Percentiles rank a stretch among this genome's conserved stretches.
phyloP scores from a whole-genome alignment of 192 early-diverging fungal species.

The Coemansia sp. region DNA sequence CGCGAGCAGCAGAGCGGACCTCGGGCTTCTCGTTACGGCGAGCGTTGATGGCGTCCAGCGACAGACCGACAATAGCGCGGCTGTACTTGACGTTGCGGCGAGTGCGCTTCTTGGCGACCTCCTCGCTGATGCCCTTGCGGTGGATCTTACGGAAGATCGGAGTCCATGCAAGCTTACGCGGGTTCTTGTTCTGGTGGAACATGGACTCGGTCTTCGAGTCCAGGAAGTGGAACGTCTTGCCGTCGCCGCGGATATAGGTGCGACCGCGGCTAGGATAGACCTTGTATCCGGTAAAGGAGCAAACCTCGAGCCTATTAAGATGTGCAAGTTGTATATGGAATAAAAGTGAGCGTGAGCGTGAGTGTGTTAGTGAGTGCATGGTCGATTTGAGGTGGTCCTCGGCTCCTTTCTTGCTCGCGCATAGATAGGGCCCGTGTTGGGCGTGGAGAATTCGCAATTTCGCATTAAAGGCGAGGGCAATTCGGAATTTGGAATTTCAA shows the following conservation, averaged over 20 bases:
- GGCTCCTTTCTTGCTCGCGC: not conserved
- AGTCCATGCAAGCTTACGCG: slow-evolving; percentile 98
- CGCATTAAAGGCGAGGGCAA: no score
- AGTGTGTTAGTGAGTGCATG: not conserved
- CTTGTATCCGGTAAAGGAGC: slow-evolving; percentile 98
- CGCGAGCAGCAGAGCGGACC: slow-evolving; percentile 88
- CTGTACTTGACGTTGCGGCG: slow-evolving; percentile 94
- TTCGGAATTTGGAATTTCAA: not conserved
- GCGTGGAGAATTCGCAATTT: not conserved
- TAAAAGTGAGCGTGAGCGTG: not conserved
- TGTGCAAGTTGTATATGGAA: not conserved
- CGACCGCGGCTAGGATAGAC: slow-evolving; percentile 99
- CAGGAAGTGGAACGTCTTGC: slow-evolving; percentile 88
- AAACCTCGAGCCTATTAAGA: slow-evolving; percentile 77
- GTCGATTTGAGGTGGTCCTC: no score
- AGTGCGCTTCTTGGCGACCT: slow-evolving; percentile 95
- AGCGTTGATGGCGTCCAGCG: slow-evolving; percentile 95
- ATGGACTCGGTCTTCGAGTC: slow-evolving; percentile 97
- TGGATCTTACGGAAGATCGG: slow-evolving; percentile 96
- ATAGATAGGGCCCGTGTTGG: not conserved
- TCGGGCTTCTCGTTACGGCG: slow-evolving; percentile 98
- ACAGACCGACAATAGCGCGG: slow-evolving; percentile 94
- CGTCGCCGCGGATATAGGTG: slow-evolving; percentile 91
- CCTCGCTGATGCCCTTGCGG: slow-evolving; percentile 98
- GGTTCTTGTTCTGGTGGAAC: slow-evolving; percentile 98